Percentiles rank a stretch among this genome's conserved stretches.
Evolutionary conservation across 257 asterid genomes (phyloP).

Genomic region (Solanum stenotomum): DNA sequence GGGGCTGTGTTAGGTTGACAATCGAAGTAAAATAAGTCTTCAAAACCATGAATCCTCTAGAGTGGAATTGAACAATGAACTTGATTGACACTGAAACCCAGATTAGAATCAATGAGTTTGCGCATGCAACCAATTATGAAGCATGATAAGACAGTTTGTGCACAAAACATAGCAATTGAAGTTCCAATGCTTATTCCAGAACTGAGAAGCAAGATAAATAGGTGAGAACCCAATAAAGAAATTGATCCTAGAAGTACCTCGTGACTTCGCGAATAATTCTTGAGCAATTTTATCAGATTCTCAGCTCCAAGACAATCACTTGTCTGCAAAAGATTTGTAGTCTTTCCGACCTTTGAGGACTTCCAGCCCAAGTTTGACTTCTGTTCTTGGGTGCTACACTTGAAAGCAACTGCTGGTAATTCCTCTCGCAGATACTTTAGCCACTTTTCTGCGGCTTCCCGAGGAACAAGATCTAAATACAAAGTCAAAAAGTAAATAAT

Average conservation of each 20-base stretch:
- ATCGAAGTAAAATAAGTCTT: not conserved
- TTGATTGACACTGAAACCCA: not conserved
- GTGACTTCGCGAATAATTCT: slow-evolving; percentile 72
- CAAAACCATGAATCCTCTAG: not conserved
- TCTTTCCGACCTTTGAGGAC: slow-evolving; percentile 47
- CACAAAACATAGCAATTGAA: not conserved
- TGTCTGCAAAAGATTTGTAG: slow-evolving; percentile 47
- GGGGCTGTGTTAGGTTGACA: not conserved
- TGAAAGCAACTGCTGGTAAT: slow-evolving; percentile 85
- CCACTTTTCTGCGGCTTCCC: slow-evolving; percentile 93
- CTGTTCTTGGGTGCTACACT: slow-evolving; percentile 95
- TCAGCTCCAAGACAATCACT: slow-evolving; percentile 97
- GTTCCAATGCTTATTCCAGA: not conserved
- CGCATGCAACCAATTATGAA: not conserved
- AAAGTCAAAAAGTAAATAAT: not conserved
- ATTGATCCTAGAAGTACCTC: slow-evolving; percentile 27
- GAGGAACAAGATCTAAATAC: slow-evolving; percentile 81
- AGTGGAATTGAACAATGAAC: not conserved
- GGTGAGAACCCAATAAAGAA: not conserved
- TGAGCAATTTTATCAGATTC: slow-evolving; percentile 66
- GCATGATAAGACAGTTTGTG: not conserved
- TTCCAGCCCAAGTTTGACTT: slow-evolving; percentile 93
- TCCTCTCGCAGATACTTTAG: slow-evolving; percentile 92
- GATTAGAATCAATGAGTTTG: not conserved
- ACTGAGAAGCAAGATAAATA: not conserved